Percentiles rank a stretch among this genome's conserved stretches.
These are phyloP conservation scores for Hypocreales sp. DNA, from an alignment of 2,329 filamentous ascomycete species.

Conservation along the genomic window DNA sequence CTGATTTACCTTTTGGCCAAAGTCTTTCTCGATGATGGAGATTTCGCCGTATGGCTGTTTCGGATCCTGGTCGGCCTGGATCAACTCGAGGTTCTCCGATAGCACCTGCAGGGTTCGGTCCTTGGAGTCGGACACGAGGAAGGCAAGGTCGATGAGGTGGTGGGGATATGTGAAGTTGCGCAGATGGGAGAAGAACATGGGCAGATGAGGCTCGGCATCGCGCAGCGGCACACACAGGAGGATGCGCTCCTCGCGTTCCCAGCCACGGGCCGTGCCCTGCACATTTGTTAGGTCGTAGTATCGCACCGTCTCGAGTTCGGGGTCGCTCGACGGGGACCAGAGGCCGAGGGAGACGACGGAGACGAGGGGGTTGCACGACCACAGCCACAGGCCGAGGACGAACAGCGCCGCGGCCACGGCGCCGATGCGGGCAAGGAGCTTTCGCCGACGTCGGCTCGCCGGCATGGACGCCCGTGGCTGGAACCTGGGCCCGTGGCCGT, in stretches of 20 bases:
- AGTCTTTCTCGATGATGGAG: constrained; percentile 96
- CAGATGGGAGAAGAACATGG: constrained; percentile 98
- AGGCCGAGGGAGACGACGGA: constrained; percentile 56
- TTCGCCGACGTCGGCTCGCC: constrained; percentile 56
- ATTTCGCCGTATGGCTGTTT: constrained; percentile 86
- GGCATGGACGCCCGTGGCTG: constrained; percentile 65
- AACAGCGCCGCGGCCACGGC: constrained; percentile 41
- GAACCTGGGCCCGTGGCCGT: constrained; percentile 30
- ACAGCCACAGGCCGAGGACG: constrained; percentile 60
- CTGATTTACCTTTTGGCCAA: constrained; percentile 94
- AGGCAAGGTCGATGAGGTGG: constrained; percentile 88
- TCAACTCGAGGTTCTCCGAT: constrained; percentile 55
- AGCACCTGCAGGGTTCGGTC: constrained; percentile 73
- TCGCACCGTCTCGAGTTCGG: constrained; percentile 83
- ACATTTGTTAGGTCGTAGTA: constrained; percentile 94
- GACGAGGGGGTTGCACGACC: constrained; percentile 47
- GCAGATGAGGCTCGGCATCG: constrained; percentile 80
- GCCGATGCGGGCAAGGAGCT: constrained; percentile 54
- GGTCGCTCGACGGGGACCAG: constrained; percentile 48
- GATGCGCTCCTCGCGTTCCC: constrained; percentile 93
- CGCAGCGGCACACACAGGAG: constrained; percentile 86
- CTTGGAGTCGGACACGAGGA: constrained; percentile 93
- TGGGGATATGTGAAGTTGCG: constrained; percentile 96
- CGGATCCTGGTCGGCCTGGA: constrained; percentile 68
- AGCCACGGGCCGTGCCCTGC: constrained; percentile 79